A percentile compares a stretch with the other conserved stretches of the same genome.
These are phyloP conservation scores for Kuraishia ogatae DNA, from an alignment of 805 yeast species.

Conservation along the genomic window DNA sequence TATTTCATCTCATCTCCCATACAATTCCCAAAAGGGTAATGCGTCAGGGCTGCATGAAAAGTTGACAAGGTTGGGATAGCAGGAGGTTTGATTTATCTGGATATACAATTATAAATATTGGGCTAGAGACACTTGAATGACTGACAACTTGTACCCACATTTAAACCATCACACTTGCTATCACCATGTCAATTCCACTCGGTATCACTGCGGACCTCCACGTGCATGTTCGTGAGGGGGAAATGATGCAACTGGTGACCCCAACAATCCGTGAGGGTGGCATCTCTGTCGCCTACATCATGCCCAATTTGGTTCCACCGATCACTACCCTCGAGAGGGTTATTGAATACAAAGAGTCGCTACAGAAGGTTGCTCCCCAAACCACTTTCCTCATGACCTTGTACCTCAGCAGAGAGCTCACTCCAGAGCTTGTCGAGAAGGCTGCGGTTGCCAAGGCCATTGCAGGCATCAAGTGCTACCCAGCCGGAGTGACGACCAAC, in stretches of 20 bases:
- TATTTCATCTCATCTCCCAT: not conserved
- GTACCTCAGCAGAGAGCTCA: slow-evolving; percentile 67
- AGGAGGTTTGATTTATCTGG: too few species aligned
- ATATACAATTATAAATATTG: too few species aligned
- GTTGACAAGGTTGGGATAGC: not conserved
- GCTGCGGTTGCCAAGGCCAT: slow-evolving; percentile 68
- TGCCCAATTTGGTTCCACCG: slow-evolving; percentile 97
- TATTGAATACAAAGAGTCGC: slow-evolving; percentile 52
- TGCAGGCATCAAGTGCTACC: slow-evolving; percentile 91
- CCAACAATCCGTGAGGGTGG: slow-evolving; percentile 93
- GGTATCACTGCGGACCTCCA: slow-evolving; percentile 88
- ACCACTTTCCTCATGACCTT: slow-evolving; percentile 91
- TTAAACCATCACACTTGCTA: too few species aligned
- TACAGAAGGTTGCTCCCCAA: slow-evolving; percentile 62
- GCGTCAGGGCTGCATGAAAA: not conserved
- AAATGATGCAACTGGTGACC: slow-evolving; percentile 84
- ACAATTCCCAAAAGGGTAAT: not conserved
- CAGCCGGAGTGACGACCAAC: slow-evolving; percentile 99
- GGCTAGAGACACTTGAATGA: too few species aligned
- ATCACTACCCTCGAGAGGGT: slow-evolving; percentile 70
- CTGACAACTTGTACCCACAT: too few species aligned
- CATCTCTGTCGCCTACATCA: slow-evolving; percentile 79
- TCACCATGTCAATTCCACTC: slow-evolving; percentile 15
- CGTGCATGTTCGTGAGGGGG: slow-evolving; percentile 91
- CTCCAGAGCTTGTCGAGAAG: slow-evolving; percentile 75